Conservation (phyloP, 208 protist species). For the Trypanosoma rangeli region DNA sequence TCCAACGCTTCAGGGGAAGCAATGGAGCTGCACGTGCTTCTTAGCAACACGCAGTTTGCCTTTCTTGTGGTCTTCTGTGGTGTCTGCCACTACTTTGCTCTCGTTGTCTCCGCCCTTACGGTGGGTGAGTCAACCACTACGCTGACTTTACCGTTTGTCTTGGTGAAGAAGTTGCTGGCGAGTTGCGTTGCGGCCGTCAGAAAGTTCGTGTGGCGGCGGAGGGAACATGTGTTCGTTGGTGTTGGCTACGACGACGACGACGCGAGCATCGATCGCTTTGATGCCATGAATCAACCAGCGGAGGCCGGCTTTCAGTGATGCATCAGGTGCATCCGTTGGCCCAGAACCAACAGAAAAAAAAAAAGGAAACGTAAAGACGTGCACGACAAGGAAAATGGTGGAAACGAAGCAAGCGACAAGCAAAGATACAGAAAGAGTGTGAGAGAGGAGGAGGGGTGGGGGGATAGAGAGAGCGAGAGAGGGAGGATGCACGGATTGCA, state of each 20-base stretch:
- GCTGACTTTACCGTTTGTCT: conserved; percentile 40
- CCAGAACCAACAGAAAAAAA: not conserved
- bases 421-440: not conserved
- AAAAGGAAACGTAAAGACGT: not conserved
- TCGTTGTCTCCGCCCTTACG: conserved; percentile 47
- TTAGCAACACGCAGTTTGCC: conserved; percentile 51
- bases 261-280: conserved; percentile 7
- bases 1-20: not conserved
- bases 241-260: conserved; percentile 30
- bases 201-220: not conserved
- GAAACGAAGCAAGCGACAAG: too few relatives aligned
- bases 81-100: conserved; percentile 52
- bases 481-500: not conserved
- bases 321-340: not conserved
- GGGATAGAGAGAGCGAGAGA: not conserved
- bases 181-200: conserved; percentile 1
- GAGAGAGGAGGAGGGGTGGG: not conserved
- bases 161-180: conserved; percentile 8
- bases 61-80: conserved; percentile 43
- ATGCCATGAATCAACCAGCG: conserved; percentile 12
- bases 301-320: conserved; percentile 10
- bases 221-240: conserved; percentile 24
- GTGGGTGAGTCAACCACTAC: conserved; percentile 55
- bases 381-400: not conserved
- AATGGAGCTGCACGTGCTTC: conserved; percentile 32